A percentile compares a stretch with the other conserved stretches of the same genome.
phyloP scores from a whole-genome alignment of 1,284 basidiomycete species.

The Apiotrichum siamense region DNA sequence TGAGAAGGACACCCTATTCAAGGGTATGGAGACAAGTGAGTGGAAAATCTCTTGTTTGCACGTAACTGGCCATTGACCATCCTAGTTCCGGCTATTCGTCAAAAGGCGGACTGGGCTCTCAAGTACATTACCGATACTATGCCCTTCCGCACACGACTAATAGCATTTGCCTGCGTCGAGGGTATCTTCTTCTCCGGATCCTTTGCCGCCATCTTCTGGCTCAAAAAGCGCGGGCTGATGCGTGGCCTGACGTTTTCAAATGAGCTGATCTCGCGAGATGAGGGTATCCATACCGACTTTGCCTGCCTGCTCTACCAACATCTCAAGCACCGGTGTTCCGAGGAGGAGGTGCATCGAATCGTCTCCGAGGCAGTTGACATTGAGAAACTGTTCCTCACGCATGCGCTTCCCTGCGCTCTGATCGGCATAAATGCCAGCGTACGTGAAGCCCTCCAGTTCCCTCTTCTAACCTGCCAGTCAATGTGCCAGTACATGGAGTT shows the following conservation, averaged over 20 bases:
- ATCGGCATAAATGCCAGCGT: constrained; percentile 53
- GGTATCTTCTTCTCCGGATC: constrained; percentile 96
- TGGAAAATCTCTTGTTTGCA: no score
- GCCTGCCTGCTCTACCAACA: constrained; percentile 65
- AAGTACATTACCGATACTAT: constrained; percentile 76
- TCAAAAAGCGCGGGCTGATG: constrained; percentile 98
- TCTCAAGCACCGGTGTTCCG: constrained; percentile 63
- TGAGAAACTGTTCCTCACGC: constrained; percentile 74
- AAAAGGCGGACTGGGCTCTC: constrained; percentile 88
- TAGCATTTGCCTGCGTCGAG: constrained; percentile 93
- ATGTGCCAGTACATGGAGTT: constrained; percentile 96
- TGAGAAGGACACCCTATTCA: constrained; percentile 53
- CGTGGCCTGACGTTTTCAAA: constrained; percentile 94
- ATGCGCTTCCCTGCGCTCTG: constrained; percentile 49
- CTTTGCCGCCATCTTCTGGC: constrained; percentile 94
- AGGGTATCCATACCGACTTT: constrained; percentile 92
- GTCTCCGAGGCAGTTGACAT: constrained; percentile 74
- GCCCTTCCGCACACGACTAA: constrained; percentile 73
- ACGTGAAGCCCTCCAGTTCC: no score
- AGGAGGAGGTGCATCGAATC: constrained; percentile 63
- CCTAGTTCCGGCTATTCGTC: constrained; percentile 60
- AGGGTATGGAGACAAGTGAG: constrained; percentile 53
- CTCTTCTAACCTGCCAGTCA: constrained; percentile 61
- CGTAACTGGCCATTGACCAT: not conserved
- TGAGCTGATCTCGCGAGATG: constrained; percentile 90